Evolutionary conservation across 345 rosid genomes (phyloP), one percentile per base, ranked within the genome.

Genomic region (Trapa incisa): DNA sequence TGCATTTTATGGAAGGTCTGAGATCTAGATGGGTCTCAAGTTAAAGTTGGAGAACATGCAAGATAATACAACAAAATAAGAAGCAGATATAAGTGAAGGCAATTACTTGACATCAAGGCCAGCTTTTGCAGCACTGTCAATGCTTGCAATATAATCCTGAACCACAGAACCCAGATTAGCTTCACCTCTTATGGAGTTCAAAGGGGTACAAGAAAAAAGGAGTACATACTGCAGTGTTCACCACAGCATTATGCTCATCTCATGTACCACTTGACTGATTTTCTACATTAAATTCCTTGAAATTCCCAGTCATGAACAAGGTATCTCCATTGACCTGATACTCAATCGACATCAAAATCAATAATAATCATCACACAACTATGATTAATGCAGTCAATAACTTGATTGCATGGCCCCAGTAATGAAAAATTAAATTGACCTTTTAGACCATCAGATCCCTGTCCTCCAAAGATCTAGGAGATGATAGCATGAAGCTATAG

Each of bases 321-420:
- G 98, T 85, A 77, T 95, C 96, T 5, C 99, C 99, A 67, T 95
- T 95, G 74, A 94, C 97, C 99, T 89, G 87, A 71, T 58, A 58
- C 12, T 22, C 56, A 16, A 10, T 58, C 38, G 11, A 35, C 38
- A 58, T 58, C 17, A 17, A 54, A 54, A 54, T 52, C 57, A 54
- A n/a, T 22, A 54, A 54, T 22, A 22, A 4, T 33, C 10, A 54
- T n/a, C 60, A 54, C 1, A 33, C 60, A 54, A 54, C 60, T 54
- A 54, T n/a, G 6, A 54, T 17, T 54, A 1, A 54, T 54, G 60
- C 11, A 54, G 10, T n/a, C 35, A 5, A n/a, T 22, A 0, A 6
- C 6, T 54, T 54, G 33, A 54, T 54, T 54, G 33, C 33, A 54
- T 5, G 22, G 7, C 60, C 60, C 8, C 6, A 53, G 8, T 3